Conservation (phyloP, 768 basidiomycete genomes). For the Boletellus emodensis region DNA sequence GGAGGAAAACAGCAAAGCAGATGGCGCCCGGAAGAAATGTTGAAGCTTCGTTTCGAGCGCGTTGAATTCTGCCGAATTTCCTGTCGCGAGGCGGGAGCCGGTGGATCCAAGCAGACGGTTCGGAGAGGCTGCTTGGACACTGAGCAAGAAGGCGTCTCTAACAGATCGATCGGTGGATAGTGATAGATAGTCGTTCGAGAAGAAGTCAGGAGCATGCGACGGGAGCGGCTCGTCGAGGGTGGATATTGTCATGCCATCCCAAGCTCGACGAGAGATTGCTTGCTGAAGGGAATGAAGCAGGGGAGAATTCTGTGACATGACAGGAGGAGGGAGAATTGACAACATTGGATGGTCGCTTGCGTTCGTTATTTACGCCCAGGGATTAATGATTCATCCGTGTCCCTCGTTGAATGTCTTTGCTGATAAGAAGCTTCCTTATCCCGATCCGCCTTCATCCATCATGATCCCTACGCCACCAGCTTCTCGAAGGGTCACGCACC, state of each 20-base stretch:
- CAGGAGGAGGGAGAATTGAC: background rate
- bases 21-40: slow-evolving; percentile 25
- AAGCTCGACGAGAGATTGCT: slow-evolving; percentile 6
- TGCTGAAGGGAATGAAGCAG: slow-evolving; percentile 15
- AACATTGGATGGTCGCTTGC: background rate
- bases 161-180: slow-evolving; percentile 35
- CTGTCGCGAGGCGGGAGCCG: slow-evolving; percentile 47
- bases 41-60: slow-evolving; percentile 11
- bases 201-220: slow-evolving; percentile 32
- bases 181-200: slow-evolving; percentile 52
- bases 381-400: too few species aligned
- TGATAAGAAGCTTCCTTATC: too few species aligned
- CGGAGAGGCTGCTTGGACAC: slow-evolving; percentile 16
- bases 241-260: slow-evolving; percentile 9
- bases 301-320: slow-evolving; percentile 2
- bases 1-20: slow-evolving; percentile 49
- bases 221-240: slow-evolving; percentile 17
- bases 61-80: slow-evolving; percentile 27
- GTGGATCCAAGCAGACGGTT: slow-evolving; percentile 41
- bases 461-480: too few species aligned
- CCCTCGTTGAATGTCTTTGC: too few species aligned
- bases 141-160: slow-evolving; percentile 31
- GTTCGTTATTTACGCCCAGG: background rate
- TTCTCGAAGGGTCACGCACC: too few species aligned
- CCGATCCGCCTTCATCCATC: too few species aligned